Base-by-base conservation (phyloP, 139 green algal genomes). In the Nannochloris sp. region DNA sequence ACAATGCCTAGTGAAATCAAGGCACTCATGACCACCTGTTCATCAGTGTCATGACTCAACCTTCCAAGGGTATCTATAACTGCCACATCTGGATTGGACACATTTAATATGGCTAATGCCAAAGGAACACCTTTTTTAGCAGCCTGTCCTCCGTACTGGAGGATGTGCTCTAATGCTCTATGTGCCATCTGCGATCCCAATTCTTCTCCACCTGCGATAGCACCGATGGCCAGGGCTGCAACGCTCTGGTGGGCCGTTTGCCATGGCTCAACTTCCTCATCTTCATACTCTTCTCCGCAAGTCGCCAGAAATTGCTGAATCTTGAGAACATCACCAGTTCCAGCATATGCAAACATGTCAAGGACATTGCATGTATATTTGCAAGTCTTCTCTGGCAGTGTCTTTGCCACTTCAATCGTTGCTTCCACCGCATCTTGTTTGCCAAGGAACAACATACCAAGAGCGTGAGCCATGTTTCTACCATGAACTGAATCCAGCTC, bases 291-390 rank as follows among this genome's bases (percentile, higher is more conserved):
- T 73, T 97, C 90, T 3, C 88, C 87, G 37, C 84, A 94, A 44
- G 85, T 49, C 0, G 76, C 79, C 65, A 99, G 83, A 63, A 98
- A 80, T 66, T 88, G 59, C 79, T 99, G 93, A 51, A 98, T 58
- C 70, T 94, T 89, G 30, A 98, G 87, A 62, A 99, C 93, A 66
- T 98, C 91, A 11, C 93, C 94, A 1, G 85, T 96, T 67, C 91
- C 91, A 13, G 93, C 94, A 59, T 97, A 98, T 0, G 93, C 93
- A 57, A 80, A 87, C 11, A 73, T 72, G 33, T 96, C 85, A 51
- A 99, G 81, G 14, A 73, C 79, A 8, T 89, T 79, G 62, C 77
- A 55, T 62, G 84, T 61, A 40, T 88, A 93, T 70, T 79, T 77
- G 36, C 79, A 86, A 48, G 97, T 82, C 29, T 66, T 66, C 63